Evolutionary conservation across 805 yeast genomes (phyloP).

Genomic region (Naumovozyma castellii): DNA sequence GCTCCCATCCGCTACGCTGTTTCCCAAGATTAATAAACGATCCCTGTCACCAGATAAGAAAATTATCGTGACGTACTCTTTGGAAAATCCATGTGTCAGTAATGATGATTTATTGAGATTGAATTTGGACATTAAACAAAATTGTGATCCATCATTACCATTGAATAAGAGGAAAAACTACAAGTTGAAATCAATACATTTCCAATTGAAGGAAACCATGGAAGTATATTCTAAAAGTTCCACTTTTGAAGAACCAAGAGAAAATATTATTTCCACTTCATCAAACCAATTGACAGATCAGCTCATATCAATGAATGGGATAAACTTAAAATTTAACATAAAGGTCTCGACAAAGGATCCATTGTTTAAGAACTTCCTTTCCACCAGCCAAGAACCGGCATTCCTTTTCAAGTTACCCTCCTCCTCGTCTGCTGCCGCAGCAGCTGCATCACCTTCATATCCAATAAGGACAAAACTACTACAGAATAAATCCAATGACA

Average conservation of each 20-base stretch:
- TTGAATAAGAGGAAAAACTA: constrained; percentile 17
- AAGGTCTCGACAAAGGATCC: constrained; percentile 23
- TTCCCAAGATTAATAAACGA: constrained; percentile 40
- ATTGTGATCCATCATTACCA: constrained; percentile 14
- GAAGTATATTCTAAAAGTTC: constrained; percentile 42
- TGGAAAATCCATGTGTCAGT: constrained; percentile 49
- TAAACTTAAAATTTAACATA: constrained; percentile 18
- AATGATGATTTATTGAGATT: constrained; percentile 42
- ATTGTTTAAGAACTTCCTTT: constrained; percentile 23
- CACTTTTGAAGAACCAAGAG: constrained; percentile 27
- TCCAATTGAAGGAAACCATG: constrained; percentile 45
- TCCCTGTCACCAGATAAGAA: constrained; percentile 41
- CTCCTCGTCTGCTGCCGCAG: neutral
- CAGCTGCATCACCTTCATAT: neutral
- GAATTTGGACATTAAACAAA: constrained; percentile 35
- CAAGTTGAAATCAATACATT: constrained; percentile 36
- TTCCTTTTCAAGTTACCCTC: constrained; percentile 16
- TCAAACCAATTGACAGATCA: constrained; percentile 22
- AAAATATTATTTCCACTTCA: constrained; percentile 24
- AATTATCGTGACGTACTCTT: constrained; percentile 36
- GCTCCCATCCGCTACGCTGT: constrained; percentile 47
- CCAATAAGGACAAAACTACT: constrained; percentile 15
- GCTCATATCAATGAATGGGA: constrained; percentile 22
- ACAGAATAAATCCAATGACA: constrained; percentile 22
- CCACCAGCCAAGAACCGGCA: constrained; percentile 27